Evolutionary conservation across 2,329 filamentous ascomycete species (phyloP).

Genomic region (Scytalidium sp.): DNA sequence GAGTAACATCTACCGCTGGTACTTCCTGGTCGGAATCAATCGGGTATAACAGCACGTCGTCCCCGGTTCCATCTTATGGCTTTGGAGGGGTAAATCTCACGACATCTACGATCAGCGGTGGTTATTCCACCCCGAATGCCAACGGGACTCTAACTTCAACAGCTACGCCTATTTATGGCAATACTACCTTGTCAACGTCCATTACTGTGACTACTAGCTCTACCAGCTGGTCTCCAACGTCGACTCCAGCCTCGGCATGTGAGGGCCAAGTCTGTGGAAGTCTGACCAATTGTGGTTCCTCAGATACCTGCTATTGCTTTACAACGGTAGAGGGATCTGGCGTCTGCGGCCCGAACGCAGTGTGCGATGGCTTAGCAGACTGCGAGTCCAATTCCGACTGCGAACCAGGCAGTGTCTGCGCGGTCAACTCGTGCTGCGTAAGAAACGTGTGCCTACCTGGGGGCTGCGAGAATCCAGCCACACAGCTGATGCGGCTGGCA

Average conservation of each 20-base stretch:
- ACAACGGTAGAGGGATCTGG: slow-evolving; percentile 7
- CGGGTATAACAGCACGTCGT: not conserved
- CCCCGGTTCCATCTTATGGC: not conserved
- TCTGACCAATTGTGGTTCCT: slow-evolving; percentile 10
- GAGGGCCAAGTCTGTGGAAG: slow-evolving; percentile 13
- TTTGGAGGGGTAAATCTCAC: not conserved
- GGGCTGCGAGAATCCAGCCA: slow-evolving; percentile 14
- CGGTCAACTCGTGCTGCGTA: slow-evolving; percentile 15
- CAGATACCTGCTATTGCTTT: slow-evolving; percentile 19
- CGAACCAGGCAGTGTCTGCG: slow-evolving; percentile 15
- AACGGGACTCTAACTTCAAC: not conserved
- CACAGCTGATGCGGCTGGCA: not conserved
- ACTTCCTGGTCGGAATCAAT: not conserved
- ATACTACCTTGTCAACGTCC: not conserved
- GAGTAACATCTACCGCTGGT: no score
- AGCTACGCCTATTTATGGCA: not conserved
- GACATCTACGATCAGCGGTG: not conserved
- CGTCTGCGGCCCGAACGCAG: slow-evolving; percentile 18
- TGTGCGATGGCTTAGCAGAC: slow-evolving; percentile 12
- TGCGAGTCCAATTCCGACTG: slow-evolving; percentile 17
- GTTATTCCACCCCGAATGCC: no score
- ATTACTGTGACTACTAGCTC: not conserved
- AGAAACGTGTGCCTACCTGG: slow-evolving; percentile 15
- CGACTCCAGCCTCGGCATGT: slow-evolving; percentile 8
- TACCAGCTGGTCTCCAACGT: slow-evolving; percentile 8